Conservation (phyloP, 768 basidiomycete species). For the Podaxis pistillaris region DNA sequence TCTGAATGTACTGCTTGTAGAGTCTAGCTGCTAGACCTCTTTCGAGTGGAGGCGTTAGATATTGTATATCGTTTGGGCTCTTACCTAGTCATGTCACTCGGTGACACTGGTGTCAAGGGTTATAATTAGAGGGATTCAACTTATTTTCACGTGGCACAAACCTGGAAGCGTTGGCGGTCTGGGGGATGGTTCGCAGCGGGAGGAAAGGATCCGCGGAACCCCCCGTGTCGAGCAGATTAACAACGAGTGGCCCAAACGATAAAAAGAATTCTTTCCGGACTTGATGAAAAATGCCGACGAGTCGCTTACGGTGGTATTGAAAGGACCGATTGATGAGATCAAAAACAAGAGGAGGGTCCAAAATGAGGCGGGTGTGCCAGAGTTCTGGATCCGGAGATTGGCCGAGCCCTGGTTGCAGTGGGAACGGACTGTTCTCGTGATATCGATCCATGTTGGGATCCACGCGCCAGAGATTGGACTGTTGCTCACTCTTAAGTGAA, state of each 20-base stretch:
- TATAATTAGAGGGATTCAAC: slow-evolving; percentile 13
- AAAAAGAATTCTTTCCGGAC: slow-evolving; percentile 24
- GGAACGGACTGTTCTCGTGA: slow-evolving; percentile 39
- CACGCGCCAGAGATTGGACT: slow-evolving; percentile 14
- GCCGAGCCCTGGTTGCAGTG: slow-evolving; percentile 32
- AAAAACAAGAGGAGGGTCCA: slow-evolving; percentile 26
- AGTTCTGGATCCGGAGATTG: slow-evolving; percentile 43
- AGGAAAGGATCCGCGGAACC: slow-evolving; percentile 28
- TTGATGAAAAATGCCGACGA: slow-evolving; percentile 32
- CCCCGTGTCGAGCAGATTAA: neutral
- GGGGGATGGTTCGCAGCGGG: slow-evolving; percentile 12
- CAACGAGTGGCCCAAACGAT: neutral
- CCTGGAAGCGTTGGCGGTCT: neutral
- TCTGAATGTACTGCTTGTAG: slow-evolving; percentile 2
- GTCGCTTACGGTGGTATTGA: slow-evolving; percentile 25
- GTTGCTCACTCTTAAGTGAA: slow-evolving; percentile 12
- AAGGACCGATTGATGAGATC: slow-evolving; percentile 33
- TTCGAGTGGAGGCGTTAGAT: slow-evolving; percentile 12
- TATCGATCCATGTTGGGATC: slow-evolving; percentile 27
- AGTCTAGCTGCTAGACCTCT: neutral
- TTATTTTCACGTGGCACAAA: slow-evolving; percentile 26
- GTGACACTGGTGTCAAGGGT: neutral
- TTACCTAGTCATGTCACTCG: neutral
- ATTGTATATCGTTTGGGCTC: neutral
- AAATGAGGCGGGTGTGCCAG: slow-evolving; percentile 28